These are phyloP conservation scores for Aphanoascus verrucosus DNA, from an alignment of 2,329 filamentous ascomycete genomes.

Conservation along the genomic window DNA sequence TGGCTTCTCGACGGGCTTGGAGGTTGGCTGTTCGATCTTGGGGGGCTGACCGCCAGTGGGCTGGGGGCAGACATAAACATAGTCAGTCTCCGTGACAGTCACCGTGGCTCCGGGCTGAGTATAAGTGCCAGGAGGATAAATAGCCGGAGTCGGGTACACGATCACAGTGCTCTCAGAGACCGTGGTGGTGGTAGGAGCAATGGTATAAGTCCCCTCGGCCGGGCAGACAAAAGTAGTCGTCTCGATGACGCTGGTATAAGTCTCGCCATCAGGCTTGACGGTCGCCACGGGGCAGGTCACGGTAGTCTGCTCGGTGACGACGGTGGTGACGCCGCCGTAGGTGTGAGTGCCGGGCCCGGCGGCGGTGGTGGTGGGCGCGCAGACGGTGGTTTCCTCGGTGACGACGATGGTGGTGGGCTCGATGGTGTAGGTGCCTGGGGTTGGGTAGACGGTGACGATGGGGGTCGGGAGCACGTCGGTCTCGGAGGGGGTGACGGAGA, in stretches of 20 bases:
- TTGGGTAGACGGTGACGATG: constrained; percentile 45
- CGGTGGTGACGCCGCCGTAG: constrained; percentile 60
- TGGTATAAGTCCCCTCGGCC: constrained; percentile 62
- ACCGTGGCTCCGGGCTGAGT: constrained; percentile 55
- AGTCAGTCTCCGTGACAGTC: constrained; percentile 58
- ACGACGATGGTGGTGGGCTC: constrained; percentile 61
- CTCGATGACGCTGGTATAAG: constrained; percentile 56
- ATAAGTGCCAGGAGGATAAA: constrained; percentile 61
- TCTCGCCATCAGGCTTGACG: constrained; percentile 46
- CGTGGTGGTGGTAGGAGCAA: constrained; percentile 56
- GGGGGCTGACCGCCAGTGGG: constrained; percentile 33
- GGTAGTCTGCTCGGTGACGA: constrained; percentile 56
- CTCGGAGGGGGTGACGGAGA: constrained; percentile 21
- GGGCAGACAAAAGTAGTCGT: constrained; percentile 65
- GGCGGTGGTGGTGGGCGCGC: constrained; percentile 50
- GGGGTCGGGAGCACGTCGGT: constrained; percentile 36
- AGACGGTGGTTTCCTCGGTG: constrained; percentile 56
- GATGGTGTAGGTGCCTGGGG: constrained; percentile 64
- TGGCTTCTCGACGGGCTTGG: too few species aligned
- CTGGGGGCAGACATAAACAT: constrained; percentile 62
- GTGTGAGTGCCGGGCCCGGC: constrained; percentile 57
- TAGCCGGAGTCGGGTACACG: constrained; percentile 55
- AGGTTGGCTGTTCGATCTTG: constrained; percentile 10
- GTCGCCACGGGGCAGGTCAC: constrained; percentile 61
- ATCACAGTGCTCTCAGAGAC: constrained; percentile 43